Conservation (phyloP, 2,329 filamentous ascomycete genomes). For the Ascochyta pisi region DNA sequence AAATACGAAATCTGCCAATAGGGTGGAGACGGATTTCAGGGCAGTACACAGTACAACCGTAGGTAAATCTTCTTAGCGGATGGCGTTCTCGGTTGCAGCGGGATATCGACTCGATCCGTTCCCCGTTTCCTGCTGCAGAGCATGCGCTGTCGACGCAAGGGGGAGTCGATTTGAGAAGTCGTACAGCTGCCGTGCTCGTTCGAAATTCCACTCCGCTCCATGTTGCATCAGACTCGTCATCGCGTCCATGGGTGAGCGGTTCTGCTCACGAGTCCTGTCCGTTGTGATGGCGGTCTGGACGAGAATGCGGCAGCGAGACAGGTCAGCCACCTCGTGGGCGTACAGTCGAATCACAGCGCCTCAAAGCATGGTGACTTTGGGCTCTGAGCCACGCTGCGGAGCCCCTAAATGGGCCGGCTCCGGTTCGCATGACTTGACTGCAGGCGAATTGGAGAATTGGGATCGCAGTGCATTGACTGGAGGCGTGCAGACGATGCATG, state of each 20-base stretch:
- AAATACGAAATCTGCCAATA: constrained; percentile 29
- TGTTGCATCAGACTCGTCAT: constrained; percentile 4
- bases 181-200: constrained; percentile 3
- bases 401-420: constrained; percentile 28
- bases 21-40: constrained; percentile 28
- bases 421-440: constrained; percentile 46
- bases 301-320: constrained; percentile 18
- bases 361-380: constrained; percentile 14
- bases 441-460: constrained; percentile 38
- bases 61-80: constrained; percentile 33
- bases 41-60: constrained; percentile 24
- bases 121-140: constrained; percentile 10
- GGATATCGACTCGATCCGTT: constrained; percentile 34
- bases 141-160: constrained; percentile 15
- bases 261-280: constrained; percentile 9
- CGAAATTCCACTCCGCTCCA: constrained; percentile 1
- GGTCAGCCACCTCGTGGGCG: constrained; percentile 35
- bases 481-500: constrained; percentile 39
- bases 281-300: constrained; percentile 18
- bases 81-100: constrained; percentile 45
- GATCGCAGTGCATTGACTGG: constrained; percentile 25
- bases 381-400: constrained; percentile 24
- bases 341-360: constrained; percentile 35
- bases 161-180: constrained; percentile 1
- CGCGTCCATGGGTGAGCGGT: constrained; percentile 7